These are phyloP conservation scores for Hymenoscyphus linearis DNA, from an alignment of 2,329 filamentous ascomycete genomes.

Conservation along the genomic window DNA sequence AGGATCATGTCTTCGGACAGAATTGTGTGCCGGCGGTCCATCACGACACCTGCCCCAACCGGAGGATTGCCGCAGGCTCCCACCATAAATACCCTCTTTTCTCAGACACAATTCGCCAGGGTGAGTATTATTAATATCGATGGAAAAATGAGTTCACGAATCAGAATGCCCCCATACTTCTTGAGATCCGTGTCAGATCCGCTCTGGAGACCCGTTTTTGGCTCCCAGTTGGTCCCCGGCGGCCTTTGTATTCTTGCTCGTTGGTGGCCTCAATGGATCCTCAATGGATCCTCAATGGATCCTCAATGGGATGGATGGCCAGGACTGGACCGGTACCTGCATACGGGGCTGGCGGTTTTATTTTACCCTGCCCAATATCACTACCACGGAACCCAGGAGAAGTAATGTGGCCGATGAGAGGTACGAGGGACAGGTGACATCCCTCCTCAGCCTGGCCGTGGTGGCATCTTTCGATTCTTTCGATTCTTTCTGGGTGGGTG, in stretches of 20 bases:
- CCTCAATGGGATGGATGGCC: background rate
- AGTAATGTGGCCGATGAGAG: background rate
- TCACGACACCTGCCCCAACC: background rate
- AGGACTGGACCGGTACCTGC: constrained; percentile 15
- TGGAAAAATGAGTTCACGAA: background rate
- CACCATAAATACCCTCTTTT: background rate
- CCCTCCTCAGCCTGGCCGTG: background rate
- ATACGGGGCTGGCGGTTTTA: constrained; percentile 8
- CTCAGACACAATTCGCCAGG: background rate
- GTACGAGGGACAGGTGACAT: background rate
- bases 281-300: no score
- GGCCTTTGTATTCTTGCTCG: no score
- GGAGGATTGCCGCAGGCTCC: background rate
- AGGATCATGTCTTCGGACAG: background rate
- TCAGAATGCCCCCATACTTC: background rate
- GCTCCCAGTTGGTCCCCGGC: background rate
- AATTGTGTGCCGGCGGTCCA: background rate
- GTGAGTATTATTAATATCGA: no score
- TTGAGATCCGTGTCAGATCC: background rate
- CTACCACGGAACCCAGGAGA: constrained; percentile 1
- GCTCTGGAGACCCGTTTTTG: background rate
- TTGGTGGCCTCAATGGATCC: no score
- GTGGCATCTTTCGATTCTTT: background rate
- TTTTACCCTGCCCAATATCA: constrained; percentile 13
- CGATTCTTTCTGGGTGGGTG: background rate